A percentile compares a stretch with the other conserved stretches of the same genome.
These are phyloP conservation scores for Ceriops decandra DNA, from an alignment of 345 rosid species.

Conservation along the genomic window DNA sequence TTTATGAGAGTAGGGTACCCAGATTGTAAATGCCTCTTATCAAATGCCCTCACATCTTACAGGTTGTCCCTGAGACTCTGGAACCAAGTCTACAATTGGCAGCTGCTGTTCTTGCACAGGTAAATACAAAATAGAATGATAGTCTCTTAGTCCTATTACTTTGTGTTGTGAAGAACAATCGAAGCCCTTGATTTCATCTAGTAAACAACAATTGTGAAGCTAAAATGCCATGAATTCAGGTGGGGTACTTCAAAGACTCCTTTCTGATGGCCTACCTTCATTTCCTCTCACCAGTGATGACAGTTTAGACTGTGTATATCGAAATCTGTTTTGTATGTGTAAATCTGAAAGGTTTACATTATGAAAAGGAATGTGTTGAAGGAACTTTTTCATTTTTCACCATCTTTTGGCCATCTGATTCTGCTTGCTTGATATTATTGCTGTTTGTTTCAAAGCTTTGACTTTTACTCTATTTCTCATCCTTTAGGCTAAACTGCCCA, in stretches of 20 bases:
- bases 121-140: conserved; percentile 15
- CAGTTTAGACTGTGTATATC: no score
- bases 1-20: background rate
- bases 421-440: background rate
- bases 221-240: no score
- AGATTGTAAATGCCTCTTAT: background rate
- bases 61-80: conserved; percentile 99
- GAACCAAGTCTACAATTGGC: conserved; percentile 99
- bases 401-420: background rate
- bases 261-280: background rate
- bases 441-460: background rate
- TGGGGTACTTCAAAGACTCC: background rate
- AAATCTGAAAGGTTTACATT: background rate
- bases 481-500: conserved; percentile 77
- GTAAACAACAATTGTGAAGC: background rate
- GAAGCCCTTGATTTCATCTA: background rate
- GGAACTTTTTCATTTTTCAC: no score
- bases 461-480: conserved; percentile 1
- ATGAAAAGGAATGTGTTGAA: no score
- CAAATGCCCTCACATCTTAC: conserved; percentile 1
- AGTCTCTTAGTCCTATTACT: no score
- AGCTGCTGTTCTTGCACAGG: conserved; percentile 99
- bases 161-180: no score
- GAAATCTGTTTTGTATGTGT: background rate
- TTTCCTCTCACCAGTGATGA: no score